phyloP scores from a whole-genome alignment of 1,139 yeast genomes.

The Nematodospora anomalae region DNA sequence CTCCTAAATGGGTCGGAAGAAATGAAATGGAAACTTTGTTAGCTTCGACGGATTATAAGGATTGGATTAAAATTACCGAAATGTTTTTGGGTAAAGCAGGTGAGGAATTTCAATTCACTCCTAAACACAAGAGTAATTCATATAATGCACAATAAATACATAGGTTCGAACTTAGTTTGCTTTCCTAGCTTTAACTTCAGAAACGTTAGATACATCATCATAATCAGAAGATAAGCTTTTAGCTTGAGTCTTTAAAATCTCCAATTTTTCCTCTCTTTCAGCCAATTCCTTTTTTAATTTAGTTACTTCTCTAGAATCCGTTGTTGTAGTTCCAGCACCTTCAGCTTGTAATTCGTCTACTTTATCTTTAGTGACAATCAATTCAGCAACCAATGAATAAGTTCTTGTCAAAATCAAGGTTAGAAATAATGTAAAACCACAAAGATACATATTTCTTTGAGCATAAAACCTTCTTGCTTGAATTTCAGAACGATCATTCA shows the following conservation, averaged over 20 bases:
- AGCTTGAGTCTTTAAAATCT: slow-evolving; percentile 71
- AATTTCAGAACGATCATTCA: slow-evolving; percentile 69
- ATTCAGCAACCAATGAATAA: slow-evolving; percentile 76
- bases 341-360: slow-evolving; percentile 47
- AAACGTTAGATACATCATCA: slow-evolving; percentile 22
- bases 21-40: slow-evolving; percentile 87
- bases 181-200: slow-evolving; percentile 6
- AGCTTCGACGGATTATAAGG: slow-evolving; percentile 81
- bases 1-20: slow-evolving; percentile 94
- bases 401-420: slow-evolving; percentile 85
- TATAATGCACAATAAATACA: slow-evolving; percentile 33
- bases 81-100: slow-evolving; percentile 89
- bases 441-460: slow-evolving; percentile 93
- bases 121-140: slow-evolving; percentile 93
- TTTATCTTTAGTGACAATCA: slow-evolving; percentile 59
- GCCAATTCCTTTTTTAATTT: slow-evolving; percentile 56
- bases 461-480: slow-evolving; percentile 93
- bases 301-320: slow-evolving; percentile 41
- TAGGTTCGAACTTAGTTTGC: neutral
- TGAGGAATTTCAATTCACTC: slow-evolving; percentile 73
- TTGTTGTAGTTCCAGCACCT: slow-evolving; percentile 13
- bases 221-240: slow-evolving; percentile 65
- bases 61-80: slow-evolving; percentile 97
- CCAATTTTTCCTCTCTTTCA: slow-evolving; percentile 63
- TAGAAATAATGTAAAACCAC: slow-evolving; percentile 92